These are phyloP conservation scores for Porpolomopsis calyptriformis DNA, from an alignment of 768 basidiomycete species.

Conservation along the genomic window DNA sequence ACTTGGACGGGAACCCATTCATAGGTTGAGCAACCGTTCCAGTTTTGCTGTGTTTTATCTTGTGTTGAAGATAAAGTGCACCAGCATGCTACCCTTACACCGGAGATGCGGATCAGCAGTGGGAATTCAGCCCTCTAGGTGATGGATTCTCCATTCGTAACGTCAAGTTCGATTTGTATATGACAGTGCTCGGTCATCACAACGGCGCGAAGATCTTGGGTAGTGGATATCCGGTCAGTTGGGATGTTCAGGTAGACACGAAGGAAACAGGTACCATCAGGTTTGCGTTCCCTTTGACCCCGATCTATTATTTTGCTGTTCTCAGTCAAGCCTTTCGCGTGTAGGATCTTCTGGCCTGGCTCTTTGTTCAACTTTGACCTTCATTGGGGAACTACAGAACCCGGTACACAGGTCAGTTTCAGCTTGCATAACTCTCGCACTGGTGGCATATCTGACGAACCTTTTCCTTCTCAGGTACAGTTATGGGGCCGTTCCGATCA, in stretches of 20 bases:
- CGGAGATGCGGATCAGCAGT: not conserved
- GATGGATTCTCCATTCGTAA: not conserved
- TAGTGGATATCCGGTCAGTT: not conserved
- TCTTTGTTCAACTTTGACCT: not conserved
- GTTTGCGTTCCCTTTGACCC: not conserved
- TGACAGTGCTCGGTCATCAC: not conserved
- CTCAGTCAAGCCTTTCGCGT: not conserved
- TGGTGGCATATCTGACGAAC: not conserved
- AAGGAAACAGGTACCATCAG: not conserved
- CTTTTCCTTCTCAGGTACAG: not conserved
- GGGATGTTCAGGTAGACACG: not conserved
- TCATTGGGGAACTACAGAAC: not conserved
- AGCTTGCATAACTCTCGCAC: not conserved
- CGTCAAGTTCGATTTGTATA: not conserved
- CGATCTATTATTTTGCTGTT: not conserved
- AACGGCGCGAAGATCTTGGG: not conserved
- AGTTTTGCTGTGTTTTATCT: not conserved
- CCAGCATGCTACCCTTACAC: slow-evolving; percentile 1
- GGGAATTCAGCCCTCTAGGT: not conserved
- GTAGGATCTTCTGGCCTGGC: not conserved
- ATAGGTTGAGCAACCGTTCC: not conserved
- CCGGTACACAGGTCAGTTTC: not conserved
- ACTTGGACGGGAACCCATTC: not conserved
- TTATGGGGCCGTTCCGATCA: not conserved
- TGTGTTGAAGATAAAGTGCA: not conserved